These are phyloP conservation scores for Fusarium papillatum DNA, from an alignment of 2,329 filamentous ascomycete species.

Conservation along the genomic window DNA sequence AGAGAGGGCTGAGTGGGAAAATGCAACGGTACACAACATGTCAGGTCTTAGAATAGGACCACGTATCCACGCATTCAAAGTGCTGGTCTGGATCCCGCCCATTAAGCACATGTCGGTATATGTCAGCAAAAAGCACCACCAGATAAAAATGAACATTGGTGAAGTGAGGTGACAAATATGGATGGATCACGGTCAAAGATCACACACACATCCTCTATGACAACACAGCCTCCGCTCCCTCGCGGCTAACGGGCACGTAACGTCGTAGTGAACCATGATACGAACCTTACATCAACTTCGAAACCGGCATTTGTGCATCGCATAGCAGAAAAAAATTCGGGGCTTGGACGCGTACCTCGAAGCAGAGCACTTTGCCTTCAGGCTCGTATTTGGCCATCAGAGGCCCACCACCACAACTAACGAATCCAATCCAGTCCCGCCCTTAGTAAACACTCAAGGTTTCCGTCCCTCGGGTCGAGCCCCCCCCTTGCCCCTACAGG, in stretches of 20 bases:
- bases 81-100: not conserved
- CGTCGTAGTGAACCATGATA: not conserved
- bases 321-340: conserved; percentile 6
- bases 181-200: not conserved
- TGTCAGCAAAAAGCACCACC: conserved; percentile 2
- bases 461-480: conserved; percentile 29
- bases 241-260: conserved; percentile 10
- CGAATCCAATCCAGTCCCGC: conserved; percentile 28
- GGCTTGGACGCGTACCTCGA: conserved; percentile 29
- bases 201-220: not conserved
- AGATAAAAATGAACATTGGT: not conserved
- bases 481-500: conserved; percentile 38
- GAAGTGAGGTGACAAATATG: not conserved
- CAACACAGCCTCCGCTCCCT: conserved; percentile 16
- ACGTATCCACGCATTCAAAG: conserved; percentile 11
- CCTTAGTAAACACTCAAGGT: conserved; percentile 39
- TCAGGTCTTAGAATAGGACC: conserved; percentile 3
- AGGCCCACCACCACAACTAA: conserved; percentile 23
- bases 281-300: conserved; percentile 3
- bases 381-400: conserved; percentile 35
- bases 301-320: conserved; percentile 18
- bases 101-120: conserved; percentile 4
- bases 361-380: conserved; percentile 9
- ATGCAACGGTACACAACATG: conserved; percentile 11
- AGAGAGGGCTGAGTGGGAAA: conserved; percentile 13